A percentile compares a stretch with the other conserved stretches of the same genome.
phyloP scores from a whole-genome alignment of 1,284 basidiomycete genomes.

The Meira miltonrushii region DNA sequence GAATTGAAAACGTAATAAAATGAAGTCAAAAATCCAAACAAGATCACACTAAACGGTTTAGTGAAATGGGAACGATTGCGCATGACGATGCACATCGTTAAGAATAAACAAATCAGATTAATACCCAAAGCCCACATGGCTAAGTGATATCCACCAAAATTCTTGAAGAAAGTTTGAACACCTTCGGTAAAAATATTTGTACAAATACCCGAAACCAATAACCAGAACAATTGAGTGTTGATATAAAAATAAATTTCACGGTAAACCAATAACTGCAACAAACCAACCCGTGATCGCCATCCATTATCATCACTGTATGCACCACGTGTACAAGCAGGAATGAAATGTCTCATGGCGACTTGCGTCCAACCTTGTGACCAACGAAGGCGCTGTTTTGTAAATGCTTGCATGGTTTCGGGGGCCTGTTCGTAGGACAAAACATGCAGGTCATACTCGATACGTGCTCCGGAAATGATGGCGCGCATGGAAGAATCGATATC shows the following conservation, averaged over 20 bases:
- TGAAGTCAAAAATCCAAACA: conserved; percentile 26
- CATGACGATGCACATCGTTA: conserved; percentile 33
- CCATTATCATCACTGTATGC: conserved; percentile 35
- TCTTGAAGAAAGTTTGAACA: conserved; percentile 21
- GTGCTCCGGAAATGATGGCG: conserved; percentile 42
- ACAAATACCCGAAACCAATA: conserved; percentile 26
- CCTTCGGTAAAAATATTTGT: conserved; percentile 21
- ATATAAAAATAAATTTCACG: conserved; percentile 40
- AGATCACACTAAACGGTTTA: conserved; percentile 25
- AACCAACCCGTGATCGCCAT: conserved; percentile 28
- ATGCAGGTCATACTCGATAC: conserved; percentile 40
- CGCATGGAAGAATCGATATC: conserved; percentile 45
- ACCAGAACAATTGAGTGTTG: conserved; percentile 22
- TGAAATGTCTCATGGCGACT: conserved; percentile 37
- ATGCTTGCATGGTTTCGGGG: conserved; percentile 29
- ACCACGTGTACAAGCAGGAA: conserved; percentile 27
- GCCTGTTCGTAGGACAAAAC: conserved; percentile 42
- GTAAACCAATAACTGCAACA: conserved; percentile 38
- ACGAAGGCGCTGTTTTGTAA: conserved; percentile 40
- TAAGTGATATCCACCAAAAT: conserved; percentile 32
- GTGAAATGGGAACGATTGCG: conserved; percentile 40
- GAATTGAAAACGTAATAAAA: conserved; percentile 36
- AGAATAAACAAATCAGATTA: conserved; percentile 32
- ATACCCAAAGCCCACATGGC: conserved; percentile 29
- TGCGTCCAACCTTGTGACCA: conserved; percentile 49